phyloP scores from a whole-genome alignment of 768 basidiomycete species.

The Termitomyces sp. region DNA sequence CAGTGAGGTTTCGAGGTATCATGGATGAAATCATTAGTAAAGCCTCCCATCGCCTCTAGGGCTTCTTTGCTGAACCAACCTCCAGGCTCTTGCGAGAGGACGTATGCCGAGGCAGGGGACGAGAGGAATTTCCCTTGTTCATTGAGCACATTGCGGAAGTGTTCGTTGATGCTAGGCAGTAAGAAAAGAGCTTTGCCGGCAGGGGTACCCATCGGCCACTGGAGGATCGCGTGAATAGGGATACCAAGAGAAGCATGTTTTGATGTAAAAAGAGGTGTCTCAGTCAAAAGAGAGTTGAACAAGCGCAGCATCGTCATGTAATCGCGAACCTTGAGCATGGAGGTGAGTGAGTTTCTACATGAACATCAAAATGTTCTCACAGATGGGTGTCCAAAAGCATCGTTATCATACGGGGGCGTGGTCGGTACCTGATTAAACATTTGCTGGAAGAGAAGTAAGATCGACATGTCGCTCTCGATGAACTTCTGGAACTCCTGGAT shows the following conservation, averaged over 20 bases:
- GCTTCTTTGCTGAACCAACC: slow-evolving; percentile 45
- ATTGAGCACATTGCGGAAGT: slow-evolving; percentile 45
- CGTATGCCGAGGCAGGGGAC: slow-evolving; percentile 37
- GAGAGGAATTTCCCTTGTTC: slow-evolving; percentile 47
- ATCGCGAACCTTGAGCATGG: slow-evolving; percentile 28
- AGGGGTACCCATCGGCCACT: slow-evolving; percentile 34
- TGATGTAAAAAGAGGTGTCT: slow-evolving; percentile 36
- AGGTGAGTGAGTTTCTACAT: neutral
- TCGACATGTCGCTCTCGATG: slow-evolving; percentile 6
- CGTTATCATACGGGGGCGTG: slow-evolving; percentile 6
- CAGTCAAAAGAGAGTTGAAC: slow-evolving; percentile 39
- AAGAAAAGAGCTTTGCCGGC: slow-evolving; percentile 31
- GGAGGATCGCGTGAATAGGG: slow-evolving; percentile 44
- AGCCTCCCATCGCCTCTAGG: slow-evolving; percentile 5
- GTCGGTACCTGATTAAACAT: slow-evolving; percentile 13
- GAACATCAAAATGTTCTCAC: neutral
- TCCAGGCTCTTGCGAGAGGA: slow-evolving; percentile 32
- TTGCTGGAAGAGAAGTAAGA: slow-evolving; percentile 5
- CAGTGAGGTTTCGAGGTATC: neutral
- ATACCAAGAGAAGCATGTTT: slow-evolving; percentile 38
- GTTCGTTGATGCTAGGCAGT: slow-evolving; percentile 40
- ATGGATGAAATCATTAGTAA: slow-evolving; percentile 4
- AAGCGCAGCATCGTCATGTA: slow-evolving; percentile 36
- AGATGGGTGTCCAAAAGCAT: slow-evolving; percentile 4
- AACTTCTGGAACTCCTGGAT: slow-evolving; percentile 4